Evolutionary conservation across 2,329 filamentous ascomycete species (phyloP).

Genomic region (Alternaria brassicicola): DNA sequence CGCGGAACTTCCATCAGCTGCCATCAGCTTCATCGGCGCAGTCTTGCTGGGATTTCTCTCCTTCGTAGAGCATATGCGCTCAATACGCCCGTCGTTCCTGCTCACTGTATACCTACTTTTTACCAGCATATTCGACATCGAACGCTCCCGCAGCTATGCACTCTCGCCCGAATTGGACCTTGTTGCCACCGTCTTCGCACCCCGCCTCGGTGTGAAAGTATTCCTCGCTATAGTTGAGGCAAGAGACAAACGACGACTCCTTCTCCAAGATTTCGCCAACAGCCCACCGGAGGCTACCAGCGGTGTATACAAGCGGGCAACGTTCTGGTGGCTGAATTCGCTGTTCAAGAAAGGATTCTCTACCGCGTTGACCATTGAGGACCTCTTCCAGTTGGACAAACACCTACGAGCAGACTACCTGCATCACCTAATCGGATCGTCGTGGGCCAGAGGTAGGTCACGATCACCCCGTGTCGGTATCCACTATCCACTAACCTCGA

Average conservation of each 20-base stretch:
- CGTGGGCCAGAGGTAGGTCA: slow-evolving; percentile 51
- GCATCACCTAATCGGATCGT: slow-evolving; percentile 44
- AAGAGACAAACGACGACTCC: slow-evolving; percentile 52
- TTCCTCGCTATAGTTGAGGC: slow-evolving; percentile 55
- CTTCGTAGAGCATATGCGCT: slow-evolving; percentile 55
- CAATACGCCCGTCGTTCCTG: slow-evolving; percentile 55
- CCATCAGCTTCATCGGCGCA: slow-evolving; percentile 35
- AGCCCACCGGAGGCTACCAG: slow-evolving; percentile 60
- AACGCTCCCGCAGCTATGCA: slow-evolving; percentile 52
- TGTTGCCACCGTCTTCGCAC: slow-evolving; percentile 53
- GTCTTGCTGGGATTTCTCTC: slow-evolving; percentile 50
- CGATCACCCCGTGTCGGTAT: background rate
- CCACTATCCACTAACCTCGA: slow-evolving; percentile 1
- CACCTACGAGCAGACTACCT: slow-evolving; percentile 52
- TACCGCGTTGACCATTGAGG: slow-evolving; percentile 52
- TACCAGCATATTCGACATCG: slow-evolving; percentile 55
- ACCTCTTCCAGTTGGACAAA: slow-evolving; percentile 55
- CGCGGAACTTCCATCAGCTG: slow-evolving; percentile 37
- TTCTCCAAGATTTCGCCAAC: slow-evolving; percentile 47
- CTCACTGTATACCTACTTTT: slow-evolving; percentile 56
- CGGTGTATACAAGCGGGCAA: slow-evolving; percentile 55
- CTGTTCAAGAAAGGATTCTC: slow-evolving; percentile 58
- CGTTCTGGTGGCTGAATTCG: slow-evolving; percentile 63
- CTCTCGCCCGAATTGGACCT: slow-evolving; percentile 37
- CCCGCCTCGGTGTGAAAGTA: slow-evolving; percentile 52